Base-by-base conservation (phyloP, 441 rosid genomes). In the Populus hybrid region DNA sequence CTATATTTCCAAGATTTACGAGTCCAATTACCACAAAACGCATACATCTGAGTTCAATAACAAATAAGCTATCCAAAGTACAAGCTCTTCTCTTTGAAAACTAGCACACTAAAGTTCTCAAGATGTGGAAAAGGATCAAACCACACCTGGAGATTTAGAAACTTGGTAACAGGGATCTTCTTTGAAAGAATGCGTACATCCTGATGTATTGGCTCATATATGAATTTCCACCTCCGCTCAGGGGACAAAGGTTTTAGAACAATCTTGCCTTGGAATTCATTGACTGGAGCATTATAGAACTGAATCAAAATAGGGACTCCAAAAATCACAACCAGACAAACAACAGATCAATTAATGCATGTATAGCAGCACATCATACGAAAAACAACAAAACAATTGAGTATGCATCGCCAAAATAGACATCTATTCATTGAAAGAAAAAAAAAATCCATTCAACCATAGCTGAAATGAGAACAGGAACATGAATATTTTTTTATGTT, bases 121-220 rank as follows among this genome's bases (percentile, higher is more conserved):
- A 3, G 23, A 38, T 11, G 63, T 18, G 35, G 77, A 75, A 71
- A 63, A 7, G 69, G 67, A 68, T 19, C 19, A 71, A 46, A 75
- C 23, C 75, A 81, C 67, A 93, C 98, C 97, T 95, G 99, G 59
- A 92, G 97, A 87, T 86, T 89, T 66, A 95, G 87, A 83, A 90
- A 95, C 79, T 86, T 88, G 76, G 97, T 95, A 71, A 95, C 77
- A 6, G 97, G 97, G 67, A 95, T 94, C 89, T 94, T 95, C 86
- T 91, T 94, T 0, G 98, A 94, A 65, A 87, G 82, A 83, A 95
- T 76, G 14, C 89, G 88, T 32, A 94, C 84, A 69, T 95, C 95
- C 75, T 94, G 94, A 70, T 78, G 87, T 70, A 90, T 59, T 1
- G 98, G 99, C 87, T 92, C 99, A 64, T 83, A 94, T 59, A 88